A percentile compares a stretch with the other conserved stretches of the same genome.
These are phyloP conservation scores for Trypethelium eluteriae DNA, from an alignment of 495 filamentous ascomycete species.

Conservation along the genomic window DNA sequence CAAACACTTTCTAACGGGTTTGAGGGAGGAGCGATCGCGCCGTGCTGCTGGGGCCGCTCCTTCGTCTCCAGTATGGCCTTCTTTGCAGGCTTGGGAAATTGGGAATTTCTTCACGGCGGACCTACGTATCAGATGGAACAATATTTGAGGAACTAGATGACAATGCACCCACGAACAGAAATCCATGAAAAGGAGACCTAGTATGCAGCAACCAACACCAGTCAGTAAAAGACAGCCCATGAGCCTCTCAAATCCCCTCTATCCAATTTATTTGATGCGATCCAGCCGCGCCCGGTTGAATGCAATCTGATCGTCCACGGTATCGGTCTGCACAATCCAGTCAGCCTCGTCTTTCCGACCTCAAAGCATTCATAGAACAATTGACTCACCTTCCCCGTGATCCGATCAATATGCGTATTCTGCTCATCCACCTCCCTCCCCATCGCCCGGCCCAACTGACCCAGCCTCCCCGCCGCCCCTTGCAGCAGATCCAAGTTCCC, in stretches of 20 bases:
- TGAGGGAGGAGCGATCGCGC: too few relatives aligned
- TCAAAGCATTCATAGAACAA: too few relatives aligned
- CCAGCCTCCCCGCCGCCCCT: conserved; percentile 54
- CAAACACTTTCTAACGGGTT: too few relatives aligned
- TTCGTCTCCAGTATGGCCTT: too few relatives aligned
- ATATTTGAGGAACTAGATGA: too few relatives aligned
- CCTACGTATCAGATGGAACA: too few relatives aligned
- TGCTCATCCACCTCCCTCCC: conserved; percentile 66
- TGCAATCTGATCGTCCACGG: conserved; percentile 62
- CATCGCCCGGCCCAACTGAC: conserved; percentile 59
- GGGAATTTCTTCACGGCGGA: too few relatives aligned
- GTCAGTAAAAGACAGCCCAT: neutral
- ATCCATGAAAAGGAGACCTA: neutral
- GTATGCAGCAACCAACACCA: neutral
- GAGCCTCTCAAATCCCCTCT: neutral
- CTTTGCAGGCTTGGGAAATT: too few relatives aligned
- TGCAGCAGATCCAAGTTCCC: conserved; percentile 34
- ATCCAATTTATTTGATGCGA: conserved; percentile 39
- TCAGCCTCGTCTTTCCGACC: neutral
- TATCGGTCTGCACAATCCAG: conserved; percentile 45
- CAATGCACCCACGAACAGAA: neutral
- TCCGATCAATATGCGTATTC: conserved; percentile 65
- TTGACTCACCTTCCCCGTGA: conserved; percentile 55
- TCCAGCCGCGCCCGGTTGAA: conserved; percentile 60
- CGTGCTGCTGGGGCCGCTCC: too few relatives aligned